These are phyloP conservation scores for Uronychia setigera DNA, from an alignment of 73 alveolate genomes.

Conservation along the genomic window DNA sequence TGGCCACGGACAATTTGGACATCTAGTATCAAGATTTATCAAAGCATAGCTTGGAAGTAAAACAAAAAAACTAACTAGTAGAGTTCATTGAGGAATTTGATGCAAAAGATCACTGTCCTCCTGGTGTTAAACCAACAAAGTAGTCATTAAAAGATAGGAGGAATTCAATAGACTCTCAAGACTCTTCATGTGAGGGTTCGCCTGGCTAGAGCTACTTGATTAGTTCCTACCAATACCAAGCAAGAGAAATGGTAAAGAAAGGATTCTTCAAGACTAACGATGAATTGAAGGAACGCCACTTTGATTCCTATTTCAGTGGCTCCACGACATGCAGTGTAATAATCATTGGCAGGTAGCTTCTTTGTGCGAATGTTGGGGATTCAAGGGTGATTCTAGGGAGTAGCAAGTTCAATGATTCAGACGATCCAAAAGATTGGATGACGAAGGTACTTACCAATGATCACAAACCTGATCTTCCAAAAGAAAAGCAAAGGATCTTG, in stretches of 20 bases:
- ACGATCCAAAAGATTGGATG: not conserved
- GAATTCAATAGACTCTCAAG: too few relatives aligned
- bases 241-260: not conserved
- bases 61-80: constrained; percentile 11
- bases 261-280: not conserved
- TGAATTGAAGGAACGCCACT: not conserved
- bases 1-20: constrained; percentile 97
- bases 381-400: constrained; percentile 70
- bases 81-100: not conserved
- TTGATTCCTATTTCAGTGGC: constrained; percentile 27
- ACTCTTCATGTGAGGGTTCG: too few relatives aligned
- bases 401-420: too few relatives aligned
- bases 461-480: constrained; percentile 57
- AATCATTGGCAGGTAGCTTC: constrained; percentile 57
- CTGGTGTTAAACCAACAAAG: too few relatives aligned
- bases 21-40: constrained; percentile 82
- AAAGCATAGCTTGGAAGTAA: constrained; percentile 68
- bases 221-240: too few relatives aligned
- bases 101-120: not conserved
- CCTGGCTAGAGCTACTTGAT: too few relatives aligned
- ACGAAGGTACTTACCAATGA: constrained; percentile 32
- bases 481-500: constrained; percentile 41
- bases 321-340: constrained; percentile 55
- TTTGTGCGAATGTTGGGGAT: constrained; percentile 86
- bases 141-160: too few relatives aligned